These are phyloP conservation scores for Chrysoporthe deuterocubensis DNA, from an alignment of 2,329 filamentous ascomycete genomes.

Conservation along the genomic window DNA sequence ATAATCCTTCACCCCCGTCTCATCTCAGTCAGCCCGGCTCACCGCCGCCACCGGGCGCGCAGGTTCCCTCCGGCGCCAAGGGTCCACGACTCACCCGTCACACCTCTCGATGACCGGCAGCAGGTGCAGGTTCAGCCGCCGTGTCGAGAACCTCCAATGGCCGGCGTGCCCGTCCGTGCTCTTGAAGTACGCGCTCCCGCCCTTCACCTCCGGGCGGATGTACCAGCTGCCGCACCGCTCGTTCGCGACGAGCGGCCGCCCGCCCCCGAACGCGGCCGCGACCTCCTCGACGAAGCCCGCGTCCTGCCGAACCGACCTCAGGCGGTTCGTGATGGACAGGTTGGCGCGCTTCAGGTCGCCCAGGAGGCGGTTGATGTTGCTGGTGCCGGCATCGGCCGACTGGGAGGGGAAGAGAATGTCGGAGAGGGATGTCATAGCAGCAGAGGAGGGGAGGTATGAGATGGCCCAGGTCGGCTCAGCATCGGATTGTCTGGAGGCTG, in stretches of 20 bases:
- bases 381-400: constrained; percentile 48
- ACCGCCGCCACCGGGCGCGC: not conserved
- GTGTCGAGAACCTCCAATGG: constrained; percentile 86
- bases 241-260: constrained; percentile 81
- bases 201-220: constrained; percentile 67
- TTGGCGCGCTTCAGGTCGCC: constrained; percentile 75
- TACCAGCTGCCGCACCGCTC: constrained; percentile 98
- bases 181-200: constrained; percentile 89
- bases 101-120: constrained; percentile 67
- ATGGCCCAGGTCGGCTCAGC: not conserved
- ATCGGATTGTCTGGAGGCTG: not conserved
- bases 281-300: constrained; percentile 73
- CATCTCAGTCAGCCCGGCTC: not conserved
- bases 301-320: constrained; percentile 78
- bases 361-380: constrained; percentile 72
- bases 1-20: constrained; percentile 56
- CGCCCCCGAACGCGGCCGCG: constrained; percentile 48
- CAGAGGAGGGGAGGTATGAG: no score
- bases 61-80: not conserved
- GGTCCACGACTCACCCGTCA: constrained; percentile 61
- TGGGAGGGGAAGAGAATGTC: constrained; percentile 55
- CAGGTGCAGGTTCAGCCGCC: constrained; percentile 84
- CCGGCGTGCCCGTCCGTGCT: constrained; percentile 93
- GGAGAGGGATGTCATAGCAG: constrained; percentile 38
- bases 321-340: constrained; percentile 78